Conservation (phyloP, 306 rosid genomes). For the Trifolium fragiferum region DNA sequence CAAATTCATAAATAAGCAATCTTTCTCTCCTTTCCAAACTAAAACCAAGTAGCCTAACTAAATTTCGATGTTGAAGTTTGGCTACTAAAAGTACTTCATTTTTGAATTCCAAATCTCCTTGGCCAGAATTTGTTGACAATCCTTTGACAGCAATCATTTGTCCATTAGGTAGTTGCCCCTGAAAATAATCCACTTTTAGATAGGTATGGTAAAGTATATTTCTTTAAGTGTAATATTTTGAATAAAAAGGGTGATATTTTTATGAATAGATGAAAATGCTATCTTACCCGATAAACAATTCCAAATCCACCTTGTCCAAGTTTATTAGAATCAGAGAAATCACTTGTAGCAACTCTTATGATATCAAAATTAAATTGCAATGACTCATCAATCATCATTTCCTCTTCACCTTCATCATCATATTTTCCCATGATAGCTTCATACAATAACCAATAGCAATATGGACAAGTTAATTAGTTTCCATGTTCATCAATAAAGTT, state of each 20-base stretch:
- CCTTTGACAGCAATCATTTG: conserved; percentile 45
- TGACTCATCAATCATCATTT: conserved; percentile 23
- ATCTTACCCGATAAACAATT: conserved; percentile 28
- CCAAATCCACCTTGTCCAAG: conserved; percentile 55
- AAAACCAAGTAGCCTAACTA: conserved; percentile 49
- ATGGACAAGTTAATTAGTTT: conserved; percentile 3
- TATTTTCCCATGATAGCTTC: not conserved
- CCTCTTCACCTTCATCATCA: conserved; percentile 9
- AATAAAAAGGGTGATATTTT: not conserved
- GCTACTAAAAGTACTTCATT: conserved; percentile 54
- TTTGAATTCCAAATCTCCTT: conserved; percentile 55
- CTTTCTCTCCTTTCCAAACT: conserved; percentile 39
- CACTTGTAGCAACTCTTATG: conserved; percentile 37
- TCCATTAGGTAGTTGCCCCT: conserved; percentile 37
- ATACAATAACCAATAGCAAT: not conserved
- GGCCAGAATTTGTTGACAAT: conserved; percentile 34
- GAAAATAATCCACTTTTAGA: not conserved
- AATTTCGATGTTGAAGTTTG: conserved; percentile 45
- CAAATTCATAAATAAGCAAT: conserved; percentile 60
- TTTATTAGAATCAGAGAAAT: conserved; percentile 45
- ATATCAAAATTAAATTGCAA: conserved; percentile 41
- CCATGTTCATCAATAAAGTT: too few species aligned
- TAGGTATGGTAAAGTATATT: not conserved
- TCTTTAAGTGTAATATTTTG: not conserved
- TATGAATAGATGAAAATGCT: not conserved